Conservation (phyloP, 2,329 filamentous ascomycete genomes). For the Byssothecium circinans region DNA sequence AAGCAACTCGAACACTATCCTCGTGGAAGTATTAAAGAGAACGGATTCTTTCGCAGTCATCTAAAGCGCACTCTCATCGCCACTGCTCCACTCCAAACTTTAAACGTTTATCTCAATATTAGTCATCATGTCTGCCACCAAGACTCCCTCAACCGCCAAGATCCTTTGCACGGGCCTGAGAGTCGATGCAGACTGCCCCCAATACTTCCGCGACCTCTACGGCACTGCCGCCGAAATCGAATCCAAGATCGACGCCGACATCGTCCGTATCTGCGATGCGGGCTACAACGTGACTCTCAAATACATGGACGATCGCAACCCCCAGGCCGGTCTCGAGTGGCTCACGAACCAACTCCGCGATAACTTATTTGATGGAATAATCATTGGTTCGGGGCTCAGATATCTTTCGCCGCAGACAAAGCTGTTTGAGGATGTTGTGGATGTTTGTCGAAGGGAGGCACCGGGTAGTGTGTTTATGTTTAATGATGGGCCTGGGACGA, state of each 20-base stretch:
- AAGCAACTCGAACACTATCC: too few species aligned
- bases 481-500: conserved; percentile 12
- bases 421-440: conserved; percentile 8
- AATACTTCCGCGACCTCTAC: conserved; percentile 11
- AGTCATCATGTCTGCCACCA: neutral
- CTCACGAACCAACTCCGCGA: conserved; percentile 1
- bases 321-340: conserved; percentile 3
- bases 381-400: conserved; percentile 8
- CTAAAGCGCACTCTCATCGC: too few species aligned
- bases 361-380: conserved; percentile 5
- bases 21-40: too few species aligned
- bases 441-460: conserved; percentile 1
- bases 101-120: too few species aligned
- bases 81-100: too few species aligned
- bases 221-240: conserved; percentile 9
- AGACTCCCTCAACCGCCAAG: conserved; percentile 1
- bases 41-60: too few species aligned
- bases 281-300: conserved; percentile 8
- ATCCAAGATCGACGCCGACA: conserved; percentile 12
- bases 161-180: conserved; percentile 7
- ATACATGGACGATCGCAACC: conserved; percentile 7
- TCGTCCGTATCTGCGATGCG: conserved; percentile 1
- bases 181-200: neutral
- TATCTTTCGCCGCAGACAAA: conserved; percentile 4
- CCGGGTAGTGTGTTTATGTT: conserved; percentile 9